Percentiles rank a stretch among this genome's conserved stretches.
phyloP scores from a whole-genome alignment of 139 green algal genomes.

The Chlorella sorokiniana region DNA sequence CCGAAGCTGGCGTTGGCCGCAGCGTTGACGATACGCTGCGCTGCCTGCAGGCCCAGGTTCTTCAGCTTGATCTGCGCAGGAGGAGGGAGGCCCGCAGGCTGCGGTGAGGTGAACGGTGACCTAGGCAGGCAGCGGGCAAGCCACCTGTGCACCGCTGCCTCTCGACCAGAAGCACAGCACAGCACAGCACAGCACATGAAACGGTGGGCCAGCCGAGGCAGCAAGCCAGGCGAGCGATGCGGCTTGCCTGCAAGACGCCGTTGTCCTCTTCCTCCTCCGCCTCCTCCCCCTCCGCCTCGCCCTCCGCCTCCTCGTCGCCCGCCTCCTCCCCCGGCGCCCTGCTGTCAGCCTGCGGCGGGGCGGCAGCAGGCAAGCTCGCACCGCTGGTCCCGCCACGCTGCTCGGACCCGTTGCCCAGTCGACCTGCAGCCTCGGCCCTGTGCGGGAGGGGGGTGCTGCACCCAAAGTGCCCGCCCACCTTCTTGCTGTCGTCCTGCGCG shows the following conservation, averaged over 20 bases:
- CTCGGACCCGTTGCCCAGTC: background rate
- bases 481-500: conserved; percentile 85
- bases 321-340: conserved; percentile 8
- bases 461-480: conserved; percentile 23
- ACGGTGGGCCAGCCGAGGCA: background rate
- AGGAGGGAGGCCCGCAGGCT: background rate
- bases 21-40: conserved; percentile 68
- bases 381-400: background rate
- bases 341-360: background rate
- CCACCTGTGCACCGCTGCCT: no score
- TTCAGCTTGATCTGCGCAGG: conserved; percentile 63
- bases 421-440: background rate
- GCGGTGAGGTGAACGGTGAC: no score
- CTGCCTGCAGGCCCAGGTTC: conserved; percentile 87
- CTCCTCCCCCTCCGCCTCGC: background rate
- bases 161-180: no score
- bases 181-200: no score
- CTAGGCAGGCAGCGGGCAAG: no score
- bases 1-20: background rate
- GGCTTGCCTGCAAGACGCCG: background rate
- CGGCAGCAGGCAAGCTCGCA: background rate
- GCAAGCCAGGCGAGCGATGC: background rate
- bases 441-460: background rate
- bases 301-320: conserved; percentile 12
- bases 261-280: background rate